Evolutionary conservation across 2,329 filamentous ascomycete genomes (phyloP).

Genomic region (Pseudogymnoascus sp.): DNA sequence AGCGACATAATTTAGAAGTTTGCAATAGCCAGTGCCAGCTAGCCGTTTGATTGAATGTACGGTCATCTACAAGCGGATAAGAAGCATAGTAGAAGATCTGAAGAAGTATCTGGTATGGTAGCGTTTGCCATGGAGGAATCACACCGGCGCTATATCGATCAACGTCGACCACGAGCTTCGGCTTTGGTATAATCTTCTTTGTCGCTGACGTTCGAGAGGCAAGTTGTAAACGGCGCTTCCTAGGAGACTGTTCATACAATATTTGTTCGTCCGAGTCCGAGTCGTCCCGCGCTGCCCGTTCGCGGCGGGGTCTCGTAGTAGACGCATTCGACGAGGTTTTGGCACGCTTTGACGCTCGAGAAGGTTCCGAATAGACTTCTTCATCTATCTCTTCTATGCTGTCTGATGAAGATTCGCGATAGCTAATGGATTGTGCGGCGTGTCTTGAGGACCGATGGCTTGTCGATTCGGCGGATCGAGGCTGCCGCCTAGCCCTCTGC

Average conservation of each 20-base stretch:
- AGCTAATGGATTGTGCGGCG: neutral
- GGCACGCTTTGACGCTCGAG: neutral
- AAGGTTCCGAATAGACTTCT: neutral
- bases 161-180: neutral
- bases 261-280: constrained; percentile 4
- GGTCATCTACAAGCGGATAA: constrained; percentile 43
- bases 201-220: neutral
- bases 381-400: neutral
- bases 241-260: neutral
- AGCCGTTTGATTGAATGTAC: constrained; percentile 34
- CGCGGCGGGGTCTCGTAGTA: neutral
- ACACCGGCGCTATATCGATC: constrained; percentile 21
- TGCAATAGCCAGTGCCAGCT: constrained; percentile 54
- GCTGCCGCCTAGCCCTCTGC: neutral
- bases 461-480: neutral
- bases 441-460: neutral
- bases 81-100: constrained; percentile 63
- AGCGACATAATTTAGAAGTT: constrained; percentile 52
- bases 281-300: neutral
- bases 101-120: constrained; percentile 61
- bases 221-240: neutral
- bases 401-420: constrained; percentile 1
- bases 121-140: constrained; percentile 48
- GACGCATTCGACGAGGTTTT: neutral
- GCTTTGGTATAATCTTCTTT: neutral